Percentiles rank a stretch among this genome's conserved stretches.
These are phyloP conservation scores for Pseudoneurospora amorphoporcata DNA, from an alignment of 495 filamentous ascomycete species.

Conservation along the genomic window DNA sequence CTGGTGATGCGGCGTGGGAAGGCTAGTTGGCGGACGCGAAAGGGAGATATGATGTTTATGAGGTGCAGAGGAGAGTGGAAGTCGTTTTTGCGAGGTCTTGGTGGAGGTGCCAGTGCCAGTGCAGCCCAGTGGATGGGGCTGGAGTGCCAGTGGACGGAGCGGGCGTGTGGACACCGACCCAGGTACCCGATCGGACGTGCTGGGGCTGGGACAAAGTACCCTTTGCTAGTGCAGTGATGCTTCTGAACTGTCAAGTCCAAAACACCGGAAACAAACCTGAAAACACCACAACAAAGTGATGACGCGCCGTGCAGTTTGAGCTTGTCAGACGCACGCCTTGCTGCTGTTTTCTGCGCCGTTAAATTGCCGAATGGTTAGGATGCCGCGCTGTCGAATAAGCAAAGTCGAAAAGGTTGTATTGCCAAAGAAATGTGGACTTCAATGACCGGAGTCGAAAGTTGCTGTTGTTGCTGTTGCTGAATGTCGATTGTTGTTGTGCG, in stretches of 20 bases:
- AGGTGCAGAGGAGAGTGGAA: constrained; percentile 7
- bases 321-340: not conserved
- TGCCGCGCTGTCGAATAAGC: not conserved
- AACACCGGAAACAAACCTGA: not conserved
- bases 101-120: constrained; percentile 16
- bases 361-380: not conserved
- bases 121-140: constrained; percentile 9
- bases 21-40: constrained; percentile 7
- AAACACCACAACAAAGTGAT: not conserved
- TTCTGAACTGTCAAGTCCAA: not conserved
- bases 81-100: constrained; percentile 25
- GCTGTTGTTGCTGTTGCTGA: not conserved
- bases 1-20: constrained; percentile 8
- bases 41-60: constrained; percentile 9
- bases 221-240: constrained; percentile 9
- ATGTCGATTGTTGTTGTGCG: not conserved
- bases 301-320: not conserved
- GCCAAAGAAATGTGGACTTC: not conserved
- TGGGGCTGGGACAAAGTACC: constrained; percentile 19
- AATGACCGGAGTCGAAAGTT: not conserved
- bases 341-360: not conserved
- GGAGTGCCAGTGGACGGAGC: constrained; percentile 7
- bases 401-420: not conserved
- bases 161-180: constrained; percentile 15
- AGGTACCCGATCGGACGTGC: constrained; percentile 20